A percentile compares a stretch with the other conserved stretches of the same genome.
Evolutionary conservation across 176 grass and related monocot species (phyloP).

Genomic region (Bonia amplexicaulis): DNA sequence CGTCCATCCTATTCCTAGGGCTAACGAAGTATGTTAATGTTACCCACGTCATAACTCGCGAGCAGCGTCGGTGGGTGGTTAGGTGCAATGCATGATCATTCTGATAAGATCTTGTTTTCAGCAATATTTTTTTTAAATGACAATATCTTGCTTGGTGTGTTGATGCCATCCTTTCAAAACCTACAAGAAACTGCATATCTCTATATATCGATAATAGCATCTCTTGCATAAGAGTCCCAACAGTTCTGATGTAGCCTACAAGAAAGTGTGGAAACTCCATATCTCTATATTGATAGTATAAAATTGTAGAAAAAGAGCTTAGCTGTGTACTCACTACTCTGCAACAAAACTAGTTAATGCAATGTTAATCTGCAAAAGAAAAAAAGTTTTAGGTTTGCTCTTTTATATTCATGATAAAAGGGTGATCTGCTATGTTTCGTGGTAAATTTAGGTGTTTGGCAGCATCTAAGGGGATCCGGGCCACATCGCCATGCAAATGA

Average conservation of each 20-base stretch:
- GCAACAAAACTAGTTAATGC: background rate
- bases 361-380: background rate
- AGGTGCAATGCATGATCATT: background rate
- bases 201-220: too few species aligned
- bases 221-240: background rate
- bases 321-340: background rate
- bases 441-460: background rate
- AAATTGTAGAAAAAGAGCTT: background rate
- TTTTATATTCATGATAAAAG: background rate
- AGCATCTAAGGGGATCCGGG: background rate
- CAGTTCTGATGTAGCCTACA: background rate
- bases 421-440: background rate
- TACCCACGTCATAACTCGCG: background rate
- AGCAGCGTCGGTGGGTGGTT: background rate
- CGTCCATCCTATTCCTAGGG: background rate
- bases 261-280: background rate
- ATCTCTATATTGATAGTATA: background rate
- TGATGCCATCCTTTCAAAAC: background rate
- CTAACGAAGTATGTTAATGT: background rate
- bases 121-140: background rate
- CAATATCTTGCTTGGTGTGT: background rate
- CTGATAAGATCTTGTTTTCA: constrained; percentile 1
- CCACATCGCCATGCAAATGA: background rate
- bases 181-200: too few species aligned
- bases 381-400: background rate